Base-by-base conservation (phyloP, 441 rosid genomes). In the Dalechampia spathulata region DNA sequence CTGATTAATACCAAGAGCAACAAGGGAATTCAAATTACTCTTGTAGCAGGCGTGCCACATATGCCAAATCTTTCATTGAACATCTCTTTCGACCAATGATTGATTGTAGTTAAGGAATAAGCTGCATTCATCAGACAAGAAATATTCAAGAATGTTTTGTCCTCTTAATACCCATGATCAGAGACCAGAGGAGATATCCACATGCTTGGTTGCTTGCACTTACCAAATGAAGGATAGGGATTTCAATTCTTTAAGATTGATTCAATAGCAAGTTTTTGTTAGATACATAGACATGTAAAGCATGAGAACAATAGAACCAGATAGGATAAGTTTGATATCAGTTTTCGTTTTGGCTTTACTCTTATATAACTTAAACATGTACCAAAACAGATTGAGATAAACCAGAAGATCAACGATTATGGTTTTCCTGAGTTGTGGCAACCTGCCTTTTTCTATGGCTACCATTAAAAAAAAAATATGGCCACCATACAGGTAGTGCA, bases 41-140 rank as follows among this genome's bases (percentile, higher is more conserved):
- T 92, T 75, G 84, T 78, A 80, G 87, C 88, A 90, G 81, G 86
- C 78, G 63, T 78, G 88, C 78, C 84, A 91, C 82, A 77, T 70
- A 86, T 74, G 82, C 91, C 87, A 83, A 78, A 87, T 80, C 93
- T 85, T 86, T 81, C 88, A 82, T 70, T 79, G 86, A 75, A 86
- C 82, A 79, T 80, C 89, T 78, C 91, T 83, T 90, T 83, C 96
- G 87, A 85, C 81, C 86, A 80, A 81, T 80, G 83, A 73, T 76
- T 74, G 65, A 78, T 75, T 88, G 78, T 81, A 83, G 75, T 78
- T 77, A 89, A 86, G 81, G 74, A 68, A 86, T 72, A 80, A 82
- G 86, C 92, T 86, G 97, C 96, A 92, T 79, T 91, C 89, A 86
- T 79, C 80, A 88, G 87, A 86, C 85, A 83, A 83, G 72, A 80